phyloP scores from a whole-genome alignment of 768 basidiomycete species.

The Amanita rubescens region DNA sequence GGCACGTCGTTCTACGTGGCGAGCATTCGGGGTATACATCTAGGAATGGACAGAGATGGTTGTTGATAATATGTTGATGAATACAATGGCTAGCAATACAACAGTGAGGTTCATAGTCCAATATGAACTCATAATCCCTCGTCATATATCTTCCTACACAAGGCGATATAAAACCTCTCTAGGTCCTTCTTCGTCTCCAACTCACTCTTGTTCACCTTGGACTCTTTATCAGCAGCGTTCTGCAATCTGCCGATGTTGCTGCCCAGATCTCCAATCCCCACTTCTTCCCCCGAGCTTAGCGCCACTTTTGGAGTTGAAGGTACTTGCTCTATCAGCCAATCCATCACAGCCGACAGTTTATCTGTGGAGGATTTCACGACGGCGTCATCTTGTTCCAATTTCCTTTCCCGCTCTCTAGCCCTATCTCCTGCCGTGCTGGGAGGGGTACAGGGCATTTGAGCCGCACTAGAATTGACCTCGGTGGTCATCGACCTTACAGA shows the following conservation, averaged over 20 bases:
- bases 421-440: conserved; percentile 1
- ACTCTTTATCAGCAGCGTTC: conserved; percentile 16
- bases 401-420: conserved; percentile 14
- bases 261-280: conserved; percentile 9
- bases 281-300: conserved; percentile 5
- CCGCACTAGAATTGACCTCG: conserved; percentile 9
- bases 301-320: conserved; percentile 6
- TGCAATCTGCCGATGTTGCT: conserved; percentile 20
- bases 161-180: conserved; percentile 84
- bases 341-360: conserved; percentile 65
- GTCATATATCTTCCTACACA: conserved; percentile 86
- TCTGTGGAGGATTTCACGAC: conserved; percentile 63
- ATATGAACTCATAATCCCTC: conserved; percentile 61
- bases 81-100: background rate
- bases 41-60: no score
- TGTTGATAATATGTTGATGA: background rate
- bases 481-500: background rate
- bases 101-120: background rate
- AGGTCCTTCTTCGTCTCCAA: conserved; percentile 65
- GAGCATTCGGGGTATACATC: background rate
- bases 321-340: conserved; percentile 63
- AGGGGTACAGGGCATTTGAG: background rate
- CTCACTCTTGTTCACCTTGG: conserved; percentile 34
- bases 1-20: background rate
- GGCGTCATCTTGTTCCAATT: conserved; percentile 38